Evolutionary conservation across 2,329 filamentous ascomycete species (phyloP), one percentile per base, ranked within the genome.

Genomic region (Cladosporium phlei): DNA sequence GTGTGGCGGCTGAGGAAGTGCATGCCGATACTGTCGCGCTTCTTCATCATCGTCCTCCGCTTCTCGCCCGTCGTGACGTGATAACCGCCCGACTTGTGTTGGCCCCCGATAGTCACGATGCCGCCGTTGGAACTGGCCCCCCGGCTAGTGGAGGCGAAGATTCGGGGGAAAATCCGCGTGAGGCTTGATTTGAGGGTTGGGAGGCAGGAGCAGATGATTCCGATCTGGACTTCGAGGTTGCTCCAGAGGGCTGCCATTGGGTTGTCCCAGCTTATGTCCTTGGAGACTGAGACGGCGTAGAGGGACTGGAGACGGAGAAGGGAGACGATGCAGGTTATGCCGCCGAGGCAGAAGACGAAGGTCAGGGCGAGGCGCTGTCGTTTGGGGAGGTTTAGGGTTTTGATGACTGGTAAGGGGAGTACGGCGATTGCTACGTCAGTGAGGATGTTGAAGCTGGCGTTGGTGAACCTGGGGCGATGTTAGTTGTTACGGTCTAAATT

Each of bases 261-360:
- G 25, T 58, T 59, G 47, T 58, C 55, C 55, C 58, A 61, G 48
- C 51, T 54, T 17, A 57, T 49, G 47, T 61, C 59, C 10, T 38
- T 34, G 7, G 54, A 46, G 16, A 52, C 51, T 2, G 57, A 57
- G 37, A 58, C 52, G 24, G 53, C 49, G 35, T 59, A 57, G 17
- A 61, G 54, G 2, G 54, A 54, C 14, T 48, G 52, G n/a, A 59
- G 53, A 20, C 59, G 59, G 10, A 61, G 48, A 10, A 60, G 52
- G 9, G 56, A 59, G 14, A 57, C 56, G 37, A 56, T 34, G 39
- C 58, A 60, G 5, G 52, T 54, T 51, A 65, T 50, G 17, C 55
- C 55, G 24, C 64, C 64, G 17, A 65, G 51, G 7, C 59, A 62
- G 47, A 65, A 66, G 3, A 66, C 55, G 16, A 54, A 59, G 51